Percentiles rank a stretch among this genome's conserved stretches.
Conservation (phyloP, 192 early-diverging fungal species). For the Coemansia erecta region DNA sequence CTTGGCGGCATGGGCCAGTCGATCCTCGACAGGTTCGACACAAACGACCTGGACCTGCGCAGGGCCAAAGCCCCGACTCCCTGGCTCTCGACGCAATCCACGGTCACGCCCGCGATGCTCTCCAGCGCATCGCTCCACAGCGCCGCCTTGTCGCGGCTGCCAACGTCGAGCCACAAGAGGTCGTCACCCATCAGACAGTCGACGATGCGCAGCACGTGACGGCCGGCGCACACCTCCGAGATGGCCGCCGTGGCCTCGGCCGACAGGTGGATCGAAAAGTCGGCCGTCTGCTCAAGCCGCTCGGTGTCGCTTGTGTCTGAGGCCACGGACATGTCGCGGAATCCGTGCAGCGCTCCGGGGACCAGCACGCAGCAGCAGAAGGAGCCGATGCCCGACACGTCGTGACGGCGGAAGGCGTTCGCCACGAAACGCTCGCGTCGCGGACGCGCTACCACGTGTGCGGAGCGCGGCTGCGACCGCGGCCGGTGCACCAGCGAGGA, state of each 20-base stretch:
- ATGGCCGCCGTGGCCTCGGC: neutral
- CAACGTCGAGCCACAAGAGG: constrained; percentile 16
- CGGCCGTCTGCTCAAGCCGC: neutral
- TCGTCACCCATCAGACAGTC: neutral
- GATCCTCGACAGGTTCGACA: constrained; percentile 28
- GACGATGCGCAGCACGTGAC: neutral
- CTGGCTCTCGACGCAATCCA: neutral
- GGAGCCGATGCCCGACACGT: neutral
- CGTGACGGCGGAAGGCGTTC: constrained; percentile 6
- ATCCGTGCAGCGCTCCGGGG: neutral
- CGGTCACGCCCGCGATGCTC: constrained; percentile 9
- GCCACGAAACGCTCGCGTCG: constrained; percentile 6
- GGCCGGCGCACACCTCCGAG: neutral
- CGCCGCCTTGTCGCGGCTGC: neutral
- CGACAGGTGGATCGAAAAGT: neutral
- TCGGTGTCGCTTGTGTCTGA: neutral
- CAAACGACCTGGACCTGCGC: constrained; percentile 35
- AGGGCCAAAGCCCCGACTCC: neutral
- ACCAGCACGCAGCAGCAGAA: constrained; percentile 7
- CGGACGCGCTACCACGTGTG: constrained; percentile 11
- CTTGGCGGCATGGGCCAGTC: constrained; percentile 45
- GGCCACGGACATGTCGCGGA: constrained; percentile 5
- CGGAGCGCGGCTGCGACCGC: neutral
- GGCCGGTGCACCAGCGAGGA: constrained; percentile 20
- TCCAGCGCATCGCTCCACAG: constrained; percentile 22